Conservation (phyloP, 257 asterid species). For the Plantago elongata region DNA sequence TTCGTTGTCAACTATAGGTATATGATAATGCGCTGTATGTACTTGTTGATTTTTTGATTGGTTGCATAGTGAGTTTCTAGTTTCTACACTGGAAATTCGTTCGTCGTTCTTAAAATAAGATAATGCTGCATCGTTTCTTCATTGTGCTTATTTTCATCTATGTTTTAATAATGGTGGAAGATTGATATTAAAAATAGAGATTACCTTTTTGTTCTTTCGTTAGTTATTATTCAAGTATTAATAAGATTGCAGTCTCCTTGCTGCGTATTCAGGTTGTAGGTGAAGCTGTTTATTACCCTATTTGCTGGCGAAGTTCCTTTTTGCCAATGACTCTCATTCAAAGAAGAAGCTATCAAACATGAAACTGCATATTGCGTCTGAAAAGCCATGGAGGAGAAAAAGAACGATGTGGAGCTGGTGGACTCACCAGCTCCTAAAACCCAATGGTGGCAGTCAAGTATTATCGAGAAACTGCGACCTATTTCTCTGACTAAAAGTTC, state of each 20-base stretch:
- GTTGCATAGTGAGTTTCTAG: neutral
- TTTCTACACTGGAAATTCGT: neutral
- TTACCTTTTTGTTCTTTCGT: neutral
- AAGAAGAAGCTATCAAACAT: slow-evolving; percentile 40
- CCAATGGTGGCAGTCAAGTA: slow-evolving; percentile 67
- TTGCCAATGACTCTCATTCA: slow-evolving; percentile 37
- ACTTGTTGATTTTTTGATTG: neutral
- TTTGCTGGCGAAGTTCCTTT: slow-evolving; percentile 24
- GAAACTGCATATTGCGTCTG: slow-evolving; percentile 40
- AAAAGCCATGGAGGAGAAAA: slow-evolving; percentile 63
- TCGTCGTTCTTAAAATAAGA: neutral
- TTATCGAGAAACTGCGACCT: slow-evolving; percentile 50
- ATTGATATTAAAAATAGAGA: neutral
- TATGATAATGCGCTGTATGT: neutral
- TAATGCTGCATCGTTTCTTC: neutral
- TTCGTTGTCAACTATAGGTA: too few relatives aligned
- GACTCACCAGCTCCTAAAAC: slow-evolving; percentile 43
- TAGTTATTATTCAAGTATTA: neutral
- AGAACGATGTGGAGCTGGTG: slow-evolving; percentile 36
- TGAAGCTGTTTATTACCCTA: slow-evolving; percentile 35
- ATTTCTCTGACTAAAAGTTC: slow-evolving; percentile 46
- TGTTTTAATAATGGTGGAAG: neutral
- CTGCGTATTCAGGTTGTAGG: slow-evolving; percentile 22
- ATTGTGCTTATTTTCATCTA: neutral
- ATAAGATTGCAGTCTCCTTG: slow-evolving; percentile 22